phyloP scores from a whole-genome alignment of 2,329 filamentous ascomycete species.

The Cordyceps militaris region DNA sequence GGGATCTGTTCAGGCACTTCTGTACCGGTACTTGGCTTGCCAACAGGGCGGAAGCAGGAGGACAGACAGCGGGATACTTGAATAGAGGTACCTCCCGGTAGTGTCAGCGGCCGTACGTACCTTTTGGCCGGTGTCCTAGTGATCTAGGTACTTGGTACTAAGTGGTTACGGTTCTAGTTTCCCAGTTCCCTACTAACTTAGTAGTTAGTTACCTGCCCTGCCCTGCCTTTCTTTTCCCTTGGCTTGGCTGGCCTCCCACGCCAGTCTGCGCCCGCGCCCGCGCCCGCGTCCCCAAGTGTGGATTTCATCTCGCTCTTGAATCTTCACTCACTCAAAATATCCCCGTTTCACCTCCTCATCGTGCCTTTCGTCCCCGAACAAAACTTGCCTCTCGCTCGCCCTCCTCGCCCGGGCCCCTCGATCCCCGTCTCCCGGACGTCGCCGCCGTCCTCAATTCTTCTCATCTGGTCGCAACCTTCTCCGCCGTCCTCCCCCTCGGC shows the following conservation, averaged over 20 bases:
- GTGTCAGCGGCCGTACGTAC: too few relatives aligned
- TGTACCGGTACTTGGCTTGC: too few relatives aligned
- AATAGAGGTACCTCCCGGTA: too few relatives aligned
- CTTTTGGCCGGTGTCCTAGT: too few relatives aligned
- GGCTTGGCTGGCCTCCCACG: neutral
- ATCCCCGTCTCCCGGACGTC: neutral
- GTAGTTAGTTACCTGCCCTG: neutral
- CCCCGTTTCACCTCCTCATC: slow-evolving; percentile 14
- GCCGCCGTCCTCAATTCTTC: neutral
- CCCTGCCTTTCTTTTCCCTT: too few relatives aligned
- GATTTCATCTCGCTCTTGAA: slow-evolving; percentile 29
- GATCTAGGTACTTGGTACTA: neutral
- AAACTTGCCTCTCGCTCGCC: slow-evolving; percentile 7
- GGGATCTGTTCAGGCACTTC: too few relatives aligned
- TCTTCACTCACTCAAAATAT: slow-evolving; percentile 24
- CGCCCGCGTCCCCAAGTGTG: slow-evolving; percentile 17
- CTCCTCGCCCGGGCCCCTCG: slow-evolving; percentile 13
- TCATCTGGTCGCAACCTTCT: neutral
- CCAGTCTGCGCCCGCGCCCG: neutral
- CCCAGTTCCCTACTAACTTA: neutral
- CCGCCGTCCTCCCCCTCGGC: neutral
- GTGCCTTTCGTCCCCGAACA: slow-evolving; percentile 16
- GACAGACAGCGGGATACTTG: too few relatives aligned
- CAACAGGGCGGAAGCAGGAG: too few relatives aligned
- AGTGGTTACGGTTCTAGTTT: too few relatives aligned